A percentile compares a stretch with the other conserved stretches of the same genome.
Conservation (phyloP, 495 filamentous ascomycete genomes). For the Staphylotrichum longicolle region DNA sequence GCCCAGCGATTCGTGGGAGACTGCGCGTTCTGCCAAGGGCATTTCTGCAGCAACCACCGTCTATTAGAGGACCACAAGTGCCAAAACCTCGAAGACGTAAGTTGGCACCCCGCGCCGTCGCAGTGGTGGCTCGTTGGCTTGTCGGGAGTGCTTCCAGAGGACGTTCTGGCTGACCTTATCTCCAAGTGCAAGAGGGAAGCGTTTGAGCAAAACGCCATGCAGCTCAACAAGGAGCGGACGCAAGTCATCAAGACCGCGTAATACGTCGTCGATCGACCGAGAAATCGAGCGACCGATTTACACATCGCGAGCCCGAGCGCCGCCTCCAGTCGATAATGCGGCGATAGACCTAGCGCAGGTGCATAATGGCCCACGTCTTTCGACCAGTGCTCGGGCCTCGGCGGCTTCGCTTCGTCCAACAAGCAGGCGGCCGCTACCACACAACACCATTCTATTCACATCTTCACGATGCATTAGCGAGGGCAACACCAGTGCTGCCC, state of each 20-base stretch:
- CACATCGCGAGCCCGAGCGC: not conserved
- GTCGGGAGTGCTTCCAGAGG: conserved; percentile 38
- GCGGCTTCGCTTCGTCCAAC: not conserved
- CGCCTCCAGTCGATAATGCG: not conserved
- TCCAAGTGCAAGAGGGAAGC: conserved; percentile 85
- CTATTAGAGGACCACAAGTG: conserved; percentile 93
- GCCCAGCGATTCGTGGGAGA: conserved; percentile 93
- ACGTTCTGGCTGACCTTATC: conserved; percentile 33
- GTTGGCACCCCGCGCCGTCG: conserved; percentile 29
- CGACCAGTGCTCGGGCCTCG: not conserved
- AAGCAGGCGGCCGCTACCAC: not conserved
- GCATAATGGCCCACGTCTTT: not conserved
- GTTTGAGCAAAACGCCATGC: conserved; percentile 86
- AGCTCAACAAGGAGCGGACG: conserved; percentile 87
- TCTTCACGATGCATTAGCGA: not conserved
- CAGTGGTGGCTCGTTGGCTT: conserved; percentile 53
- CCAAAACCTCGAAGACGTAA: conserved; percentile 82
- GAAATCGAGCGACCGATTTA: not conserved
- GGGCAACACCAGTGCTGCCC: conserved; percentile 1
- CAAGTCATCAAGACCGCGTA: conserved; percentile 53
- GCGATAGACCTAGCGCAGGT: not conserved
- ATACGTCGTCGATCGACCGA: not conserved
- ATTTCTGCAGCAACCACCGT: conserved; percentile 91
- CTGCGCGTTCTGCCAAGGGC: conserved; percentile 89
- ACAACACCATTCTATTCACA: not conserved